phyloP scores from a whole-genome alignment of 306 rosid genomes.

The Castanea mollissima region DNA sequence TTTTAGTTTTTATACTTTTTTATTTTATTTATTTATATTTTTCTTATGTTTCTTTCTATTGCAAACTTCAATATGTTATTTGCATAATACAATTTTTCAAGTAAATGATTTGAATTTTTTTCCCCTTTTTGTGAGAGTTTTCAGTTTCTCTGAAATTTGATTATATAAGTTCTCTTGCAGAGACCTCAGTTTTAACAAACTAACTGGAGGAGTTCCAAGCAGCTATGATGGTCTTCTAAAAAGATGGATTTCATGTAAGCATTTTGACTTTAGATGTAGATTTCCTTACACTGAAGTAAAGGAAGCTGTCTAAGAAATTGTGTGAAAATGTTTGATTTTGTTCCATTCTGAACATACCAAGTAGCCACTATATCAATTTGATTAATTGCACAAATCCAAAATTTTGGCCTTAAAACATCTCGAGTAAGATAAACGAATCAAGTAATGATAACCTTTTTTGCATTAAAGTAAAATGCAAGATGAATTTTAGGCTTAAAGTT shows the following conservation, averaged over 20 bases:
- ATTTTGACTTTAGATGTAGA: neutral
- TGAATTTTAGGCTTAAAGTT: neutral
- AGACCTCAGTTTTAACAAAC: conserved; percentile 77
- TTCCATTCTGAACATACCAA: too few species aligned
- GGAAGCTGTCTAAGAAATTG: too few species aligned
- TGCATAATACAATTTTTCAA: neutral
- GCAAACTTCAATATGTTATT: neutral
- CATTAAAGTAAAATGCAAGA: neutral
- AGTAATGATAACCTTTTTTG: neutral
- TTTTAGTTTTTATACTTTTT: too few species aligned
- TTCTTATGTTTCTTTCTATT: neutral
- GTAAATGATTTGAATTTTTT: neutral
- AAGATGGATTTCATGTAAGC: conserved; percentile 43
- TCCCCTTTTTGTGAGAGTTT: neutral
- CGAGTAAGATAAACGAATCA: neutral
- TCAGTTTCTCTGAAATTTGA: neutral
- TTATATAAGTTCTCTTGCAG: conserved; percentile 38
- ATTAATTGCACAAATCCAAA: neutral
- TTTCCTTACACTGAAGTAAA: neutral
- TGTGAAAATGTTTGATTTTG: too few species aligned
- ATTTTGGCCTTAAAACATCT: neutral
- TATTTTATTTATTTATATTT: too few species aligned
- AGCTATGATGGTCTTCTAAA: conserved; percentile 23
- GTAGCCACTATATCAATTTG: too few species aligned
- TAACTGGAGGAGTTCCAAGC: conserved; percentile 57